These are phyloP conservation scores for Neofusicoccum ribis DNA, from an alignment of 2,329 filamentous ascomycete species.

Conservation along the genomic window DNA sequence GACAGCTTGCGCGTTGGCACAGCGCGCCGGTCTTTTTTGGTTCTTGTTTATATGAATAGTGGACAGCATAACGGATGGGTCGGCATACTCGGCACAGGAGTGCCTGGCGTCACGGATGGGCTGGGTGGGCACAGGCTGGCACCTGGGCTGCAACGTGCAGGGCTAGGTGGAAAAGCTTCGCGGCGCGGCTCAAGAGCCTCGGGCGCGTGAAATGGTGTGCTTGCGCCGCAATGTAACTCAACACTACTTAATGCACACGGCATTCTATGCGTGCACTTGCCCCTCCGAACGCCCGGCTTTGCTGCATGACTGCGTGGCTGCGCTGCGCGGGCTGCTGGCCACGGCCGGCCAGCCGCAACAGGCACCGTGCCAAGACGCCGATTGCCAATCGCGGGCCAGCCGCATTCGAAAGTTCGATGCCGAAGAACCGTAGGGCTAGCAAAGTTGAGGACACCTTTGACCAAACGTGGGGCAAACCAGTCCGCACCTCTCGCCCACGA, in stretches of 20 bases:
- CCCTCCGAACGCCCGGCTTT: neutral
- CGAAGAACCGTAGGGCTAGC: slow-evolving; percentile 18
- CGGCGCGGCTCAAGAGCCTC: slow-evolving; percentile 6
- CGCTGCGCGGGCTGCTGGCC: neutral
- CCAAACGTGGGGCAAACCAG: slow-evolving; percentile 15
- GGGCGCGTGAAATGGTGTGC: slow-evolving; percentile 2
- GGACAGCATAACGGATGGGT: slow-evolving; percentile 8
- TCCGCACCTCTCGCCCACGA: neutral
- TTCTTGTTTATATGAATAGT: slow-evolving; percentile 9
- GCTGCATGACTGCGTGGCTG: neutral
- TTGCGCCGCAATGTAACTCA: neutral
- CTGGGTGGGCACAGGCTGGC: neutral
- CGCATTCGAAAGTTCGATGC: slow-evolving; percentile 5
- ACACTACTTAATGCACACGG: neutral
- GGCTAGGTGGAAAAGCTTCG: neutral
- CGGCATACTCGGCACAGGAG: slow-evolving; percentile 12
- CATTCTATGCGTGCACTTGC: neutral
- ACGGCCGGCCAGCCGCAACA: neutral
- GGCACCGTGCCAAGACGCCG: slow-evolving; percentile 6
- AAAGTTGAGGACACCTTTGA: slow-evolving; percentile 20
- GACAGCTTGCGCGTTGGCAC: neutral
- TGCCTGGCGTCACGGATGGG: neutral
- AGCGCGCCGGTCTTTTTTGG: neutral
- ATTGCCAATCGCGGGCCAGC: slow-evolving; percentile 10
- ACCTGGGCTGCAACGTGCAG: neutral